These are phyloP conservation scores for Powellomyces hirtus DNA, from an alignment of 192 early-diverging fungal genomes.

Conservation along the genomic window DNA sequence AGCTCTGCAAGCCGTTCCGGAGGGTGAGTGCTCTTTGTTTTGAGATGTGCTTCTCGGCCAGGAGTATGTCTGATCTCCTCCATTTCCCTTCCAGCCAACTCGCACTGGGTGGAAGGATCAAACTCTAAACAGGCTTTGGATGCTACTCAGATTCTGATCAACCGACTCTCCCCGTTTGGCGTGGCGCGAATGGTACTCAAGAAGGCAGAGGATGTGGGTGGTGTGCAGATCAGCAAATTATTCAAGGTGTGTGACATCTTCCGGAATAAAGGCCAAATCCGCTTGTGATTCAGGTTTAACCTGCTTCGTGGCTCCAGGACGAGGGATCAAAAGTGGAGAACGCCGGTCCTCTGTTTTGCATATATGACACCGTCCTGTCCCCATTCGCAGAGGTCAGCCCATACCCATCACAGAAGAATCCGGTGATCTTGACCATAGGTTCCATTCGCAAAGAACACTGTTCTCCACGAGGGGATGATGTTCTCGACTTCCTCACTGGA, in stretches of 20 bases:
- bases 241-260: conserved; percentile 31
- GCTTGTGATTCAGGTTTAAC: no score
- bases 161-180: conserved; percentile 16
- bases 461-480: neutral
- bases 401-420: neutral
- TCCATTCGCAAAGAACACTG: conserved; percentile 17
- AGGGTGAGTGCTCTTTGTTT: no score
- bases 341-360: neutral
- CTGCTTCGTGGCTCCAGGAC: no score
- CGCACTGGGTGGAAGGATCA: conserved; percentile 7
- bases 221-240: conserved; percentile 10
- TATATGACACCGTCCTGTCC: conserved; percentile 13
- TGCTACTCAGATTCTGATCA: neutral
- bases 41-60: no score
- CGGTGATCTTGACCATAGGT: conserved; percentile 21
- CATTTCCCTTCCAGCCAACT: conserved; percentile 9
- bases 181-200: neutral
- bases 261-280: no score
- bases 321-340: no score
- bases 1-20: conserved; percentile 19
- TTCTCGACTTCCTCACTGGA: conserved; percentile 9
- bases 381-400: conserved; percentile 7
- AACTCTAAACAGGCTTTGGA: neutral
- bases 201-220: conserved; percentile 17
- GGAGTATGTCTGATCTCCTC: no score